These are phyloP conservation scores for Rhynchosporium agropyri DNA, from an alignment of 2,329 filamentous ascomycete genomes.

Conservation along the genomic window DNA sequence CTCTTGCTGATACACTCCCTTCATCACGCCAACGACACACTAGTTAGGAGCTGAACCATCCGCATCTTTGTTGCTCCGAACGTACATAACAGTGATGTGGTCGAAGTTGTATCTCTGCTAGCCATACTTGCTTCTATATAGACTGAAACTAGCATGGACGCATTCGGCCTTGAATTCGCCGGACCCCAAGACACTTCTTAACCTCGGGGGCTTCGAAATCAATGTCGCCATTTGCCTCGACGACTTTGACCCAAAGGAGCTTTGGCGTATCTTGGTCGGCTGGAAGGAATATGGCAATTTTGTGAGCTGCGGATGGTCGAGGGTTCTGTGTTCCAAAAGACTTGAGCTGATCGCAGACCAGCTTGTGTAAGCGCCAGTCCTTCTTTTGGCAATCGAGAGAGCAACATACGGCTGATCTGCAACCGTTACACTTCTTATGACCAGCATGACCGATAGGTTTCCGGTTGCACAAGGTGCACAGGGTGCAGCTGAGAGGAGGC, in stretches of 20 bases:
- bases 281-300: conserved; percentile 10
- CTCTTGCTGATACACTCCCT: background rate
- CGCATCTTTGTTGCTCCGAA: background rate
- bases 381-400: conserved; percentile 4
- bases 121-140: background rate
- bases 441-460: background rate
- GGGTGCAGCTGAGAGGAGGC: too few species aligned
- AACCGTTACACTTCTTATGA: conserved; percentile 8
- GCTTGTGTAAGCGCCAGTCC: conserved; percentile 14
- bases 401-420: conserved; percentile 11
- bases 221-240: too few species aligned
- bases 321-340: background rate
- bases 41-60: conserved; percentile 7
- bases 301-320: background rate
- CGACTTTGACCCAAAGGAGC: background rate
- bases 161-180: background rate
- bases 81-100: background rate
- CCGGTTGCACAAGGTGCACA: background rate
- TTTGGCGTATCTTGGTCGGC: background rate
- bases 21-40: background rate
- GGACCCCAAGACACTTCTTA: background rate
- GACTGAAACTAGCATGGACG: background rate
- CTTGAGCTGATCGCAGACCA: conserved; percentile 18
- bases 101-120: background rate
- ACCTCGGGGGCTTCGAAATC: background rate